phyloP scores from a whole-genome alignment of 441 rosid genomes.

The Viola pubescens region DNA sequence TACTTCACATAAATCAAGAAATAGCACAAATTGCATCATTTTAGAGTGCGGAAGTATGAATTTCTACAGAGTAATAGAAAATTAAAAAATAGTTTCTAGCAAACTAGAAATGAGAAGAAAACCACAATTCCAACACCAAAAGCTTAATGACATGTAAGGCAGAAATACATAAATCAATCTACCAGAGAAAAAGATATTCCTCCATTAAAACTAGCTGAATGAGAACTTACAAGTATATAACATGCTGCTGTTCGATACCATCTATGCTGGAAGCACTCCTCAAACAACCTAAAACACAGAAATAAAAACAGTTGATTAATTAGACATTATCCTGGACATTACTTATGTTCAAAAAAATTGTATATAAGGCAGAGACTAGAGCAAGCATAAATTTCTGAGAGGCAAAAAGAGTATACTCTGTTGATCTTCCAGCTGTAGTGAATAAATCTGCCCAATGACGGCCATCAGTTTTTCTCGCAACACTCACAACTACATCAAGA shows the following conservation, averaged over 20 bases:
- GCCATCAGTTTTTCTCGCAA: constrained; percentile 97
- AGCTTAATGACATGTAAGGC: neutral
- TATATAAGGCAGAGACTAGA: neutral
- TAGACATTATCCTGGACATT: neutral
- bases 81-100: too few species aligned
- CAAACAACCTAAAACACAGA: constrained; percentile 63
- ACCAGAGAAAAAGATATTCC: neutral
- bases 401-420: constrained; percentile 52
- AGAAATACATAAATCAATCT: neutral
- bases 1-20: too few species aligned
- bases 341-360: neutral
- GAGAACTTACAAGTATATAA: constrained; percentile 78
- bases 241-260: constrained; percentile 99
- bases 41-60: too few species aligned
- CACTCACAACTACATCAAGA: constrained; percentile 95
- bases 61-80: too few species aligned
- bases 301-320: constrained; percentile 13
- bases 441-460: constrained; percentile 98
- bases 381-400: neutral
- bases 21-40: too few species aligned
- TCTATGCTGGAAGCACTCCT: constrained; percentile 95
- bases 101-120: too few species aligned
- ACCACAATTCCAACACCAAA: neutral
- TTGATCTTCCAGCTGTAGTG: constrained; percentile 95
- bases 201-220: too few species aligned